These are phyloP conservation scores for Buxus sempervirens DNA, from an alignment of 164 flowering plant genomes.

Conservation along the genomic window DNA sequence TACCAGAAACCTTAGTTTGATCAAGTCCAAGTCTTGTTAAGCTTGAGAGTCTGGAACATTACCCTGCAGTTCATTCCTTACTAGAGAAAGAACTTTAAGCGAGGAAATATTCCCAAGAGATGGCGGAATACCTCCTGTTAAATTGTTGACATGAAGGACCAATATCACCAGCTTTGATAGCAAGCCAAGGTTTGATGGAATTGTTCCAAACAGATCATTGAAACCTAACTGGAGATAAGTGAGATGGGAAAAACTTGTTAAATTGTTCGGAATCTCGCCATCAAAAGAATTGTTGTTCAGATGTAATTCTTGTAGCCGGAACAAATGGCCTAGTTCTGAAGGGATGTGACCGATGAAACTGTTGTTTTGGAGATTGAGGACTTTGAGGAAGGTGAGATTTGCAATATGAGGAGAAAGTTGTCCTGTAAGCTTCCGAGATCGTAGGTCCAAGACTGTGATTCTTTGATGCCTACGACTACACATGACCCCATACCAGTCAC, in stretches of 20 bases:
- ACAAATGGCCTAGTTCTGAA: conserved; percentile 8
- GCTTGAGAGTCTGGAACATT: conserved; percentile 6
- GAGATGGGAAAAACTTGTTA: conserved; percentile 2
- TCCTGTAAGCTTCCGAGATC: neutral
- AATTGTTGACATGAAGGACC: neutral
- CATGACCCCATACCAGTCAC: conserved; percentile 21
- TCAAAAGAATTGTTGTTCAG: conserved; percentile 7
- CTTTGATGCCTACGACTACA: conserved; percentile 9
- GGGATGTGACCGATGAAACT: conserved; percentile 18
- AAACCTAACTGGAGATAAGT: neutral
- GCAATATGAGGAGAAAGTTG: conserved; percentile 17
- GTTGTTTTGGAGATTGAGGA: neutral
- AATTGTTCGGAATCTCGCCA: conserved; percentile 15
- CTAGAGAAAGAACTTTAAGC: neutral
- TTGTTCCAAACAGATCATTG: neutral
- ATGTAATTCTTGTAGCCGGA: neutral
- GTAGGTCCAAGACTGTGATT: conserved; percentile 5
- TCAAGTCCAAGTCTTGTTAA: conserved; percentile 3
- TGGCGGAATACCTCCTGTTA: conserved; percentile 3
- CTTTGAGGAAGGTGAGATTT: conserved; percentile 14
- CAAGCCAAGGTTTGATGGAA: neutral
- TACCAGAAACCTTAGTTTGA: conserved; percentile 13
- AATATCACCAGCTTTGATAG: neutral
- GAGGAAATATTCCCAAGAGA: conserved; percentile 4
- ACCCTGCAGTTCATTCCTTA: conserved; percentile 12